These are phyloP conservation scores for Fusarium burgessii DNA, from an alignment of 2,329 filamentous ascomycete genomes.

Conservation along the genomic window DNA sequence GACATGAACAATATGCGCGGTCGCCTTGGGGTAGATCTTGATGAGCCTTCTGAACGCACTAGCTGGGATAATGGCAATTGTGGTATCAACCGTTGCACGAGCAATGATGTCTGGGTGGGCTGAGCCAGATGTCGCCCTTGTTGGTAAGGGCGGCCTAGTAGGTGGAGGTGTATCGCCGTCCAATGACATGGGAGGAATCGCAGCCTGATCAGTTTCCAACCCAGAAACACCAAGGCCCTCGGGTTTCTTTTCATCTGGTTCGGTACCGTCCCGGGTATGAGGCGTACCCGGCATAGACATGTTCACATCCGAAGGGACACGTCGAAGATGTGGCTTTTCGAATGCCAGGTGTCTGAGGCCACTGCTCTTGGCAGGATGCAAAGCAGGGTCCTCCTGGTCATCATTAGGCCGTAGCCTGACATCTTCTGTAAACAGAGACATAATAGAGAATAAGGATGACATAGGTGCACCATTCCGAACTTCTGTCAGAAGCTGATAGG, in stretches of 20 bases:
- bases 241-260: constrained; percentile 30
- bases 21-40: constrained; percentile 93
- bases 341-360: constrained; percentile 48
- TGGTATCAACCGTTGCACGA: constrained; percentile 95
- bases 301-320: constrained; percentile 36
- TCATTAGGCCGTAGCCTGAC: constrained; percentile 83
- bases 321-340: constrained; percentile 33
- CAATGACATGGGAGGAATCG: constrained; percentile 81
- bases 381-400: constrained; percentile 66
- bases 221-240: constrained; percentile 24
- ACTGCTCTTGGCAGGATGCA: constrained; percentile 42
- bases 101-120: constrained; percentile 97
- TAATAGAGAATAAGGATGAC: constrained; percentile 97
- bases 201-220: constrained; percentile 52
- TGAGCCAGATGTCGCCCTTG: constrained; percentile 72
- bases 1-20: constrained; percentile 96
- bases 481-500: constrained; percentile 94
- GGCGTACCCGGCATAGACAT: constrained; percentile 57
- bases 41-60: constrained; percentile 95
- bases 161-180: constrained; percentile 58
- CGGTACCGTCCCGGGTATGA: constrained; percentile 48
- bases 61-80: constrained; percentile 97
- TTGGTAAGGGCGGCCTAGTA: constrained; percentile 56
- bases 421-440: constrained; percentile 96
- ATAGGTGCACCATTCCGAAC: constrained; percentile 98